Evolutionary conservation across 805 yeast genomes (phyloP).

Genomic region (Kodamaea hsintzibuensis): DNA sequence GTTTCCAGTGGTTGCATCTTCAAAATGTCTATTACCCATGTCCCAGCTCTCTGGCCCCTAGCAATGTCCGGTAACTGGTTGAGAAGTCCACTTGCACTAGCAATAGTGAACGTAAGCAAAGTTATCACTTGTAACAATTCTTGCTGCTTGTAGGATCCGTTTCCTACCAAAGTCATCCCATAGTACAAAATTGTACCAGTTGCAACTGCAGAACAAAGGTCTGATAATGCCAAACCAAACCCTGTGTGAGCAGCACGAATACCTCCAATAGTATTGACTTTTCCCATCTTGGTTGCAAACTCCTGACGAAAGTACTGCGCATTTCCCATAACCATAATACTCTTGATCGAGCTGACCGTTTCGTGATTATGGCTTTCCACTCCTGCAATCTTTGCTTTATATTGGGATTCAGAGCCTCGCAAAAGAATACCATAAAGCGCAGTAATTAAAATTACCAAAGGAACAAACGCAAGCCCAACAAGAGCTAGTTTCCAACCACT

Average conservation of each 20-base stretch:
- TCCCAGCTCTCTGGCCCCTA: constrained; percentile 76
- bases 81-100: constrained; percentile 60
- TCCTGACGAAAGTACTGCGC: constrained; percentile 45
- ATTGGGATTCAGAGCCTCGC: constrained; percentile 56
- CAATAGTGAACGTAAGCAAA: constrained; percentile 69
- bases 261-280: constrained; percentile 41
- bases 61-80: constrained; percentile 75
- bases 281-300: constrained; percentile 30
- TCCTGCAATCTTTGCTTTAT: constrained; percentile 55
- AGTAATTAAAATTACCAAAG: constrained; percentile 57
- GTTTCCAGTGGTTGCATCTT: constrained; percentile 30
- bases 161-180: constrained; percentile 72
- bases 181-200: constrained; percentile 77
- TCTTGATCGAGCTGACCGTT: constrained; percentile 55
- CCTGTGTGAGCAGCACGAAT: constrained; percentile 64
- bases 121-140: constrained; percentile 70
- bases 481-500: constrained; percentile 86
- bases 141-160: constrained; percentile 52
- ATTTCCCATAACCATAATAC: constrained; percentile 61
- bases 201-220: constrained; percentile 54
- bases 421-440: constrained; percentile 51
- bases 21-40: constrained; percentile 44
- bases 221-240: constrained; percentile 60
- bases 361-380: constrained; percentile 57
- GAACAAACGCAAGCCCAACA: constrained; percentile 77